These are phyloP conservation scores for Limonium bicolor DNA, from an alignment of 148 eudicot species.

Conservation along the genomic window DNA sequence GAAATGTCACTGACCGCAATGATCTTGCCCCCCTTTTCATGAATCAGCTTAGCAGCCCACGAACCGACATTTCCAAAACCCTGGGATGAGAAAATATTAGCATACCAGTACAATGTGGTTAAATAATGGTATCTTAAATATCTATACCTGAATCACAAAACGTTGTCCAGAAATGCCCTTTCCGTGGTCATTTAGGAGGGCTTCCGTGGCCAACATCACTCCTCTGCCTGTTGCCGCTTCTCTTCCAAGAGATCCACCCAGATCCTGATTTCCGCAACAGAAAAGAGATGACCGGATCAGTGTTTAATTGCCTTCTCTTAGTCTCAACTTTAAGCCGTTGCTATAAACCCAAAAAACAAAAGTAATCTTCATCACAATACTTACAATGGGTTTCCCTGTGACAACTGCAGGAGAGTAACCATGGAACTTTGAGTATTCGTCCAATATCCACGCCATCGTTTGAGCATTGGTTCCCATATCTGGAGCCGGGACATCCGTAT, in stretches of 20 bases:
- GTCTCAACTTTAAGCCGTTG: no score
- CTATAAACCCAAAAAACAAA: no score
- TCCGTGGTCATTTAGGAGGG: conserved; percentile 75
- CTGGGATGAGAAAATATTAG: conserved; percentile 27
- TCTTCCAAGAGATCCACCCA: conserved; percentile 98
- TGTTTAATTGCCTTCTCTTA: no score
- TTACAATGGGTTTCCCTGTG: conserved; percentile 94
- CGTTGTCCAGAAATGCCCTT: conserved; percentile 80
- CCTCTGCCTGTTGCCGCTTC: conserved; percentile 99
- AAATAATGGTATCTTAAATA: no score
- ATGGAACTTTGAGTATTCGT: conserved; percentile 94
- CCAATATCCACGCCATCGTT: conserved; percentile 99
- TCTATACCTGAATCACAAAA: conserved; percentile 70
- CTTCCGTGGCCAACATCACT: conserved; percentile 84
- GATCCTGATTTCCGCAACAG: conserved; percentile 43
- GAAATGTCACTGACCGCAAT: conserved; percentile 62
- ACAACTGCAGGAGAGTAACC: conserved; percentile 99
- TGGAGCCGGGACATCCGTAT: conserved; percentile 98
- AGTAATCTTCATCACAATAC: no score
- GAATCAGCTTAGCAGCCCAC: conserved; percentile 49
- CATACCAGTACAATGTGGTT: not conserved
- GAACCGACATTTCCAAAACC: conserved; percentile 86
- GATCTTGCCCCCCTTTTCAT: conserved; percentile 54
- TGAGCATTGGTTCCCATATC: conserved; percentile 98
- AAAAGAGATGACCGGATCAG: no score